Base-by-base conservation (phyloP, 2,329 filamentous ascomycete genomes). In the Hymenoscyphus infarciens region DNA sequence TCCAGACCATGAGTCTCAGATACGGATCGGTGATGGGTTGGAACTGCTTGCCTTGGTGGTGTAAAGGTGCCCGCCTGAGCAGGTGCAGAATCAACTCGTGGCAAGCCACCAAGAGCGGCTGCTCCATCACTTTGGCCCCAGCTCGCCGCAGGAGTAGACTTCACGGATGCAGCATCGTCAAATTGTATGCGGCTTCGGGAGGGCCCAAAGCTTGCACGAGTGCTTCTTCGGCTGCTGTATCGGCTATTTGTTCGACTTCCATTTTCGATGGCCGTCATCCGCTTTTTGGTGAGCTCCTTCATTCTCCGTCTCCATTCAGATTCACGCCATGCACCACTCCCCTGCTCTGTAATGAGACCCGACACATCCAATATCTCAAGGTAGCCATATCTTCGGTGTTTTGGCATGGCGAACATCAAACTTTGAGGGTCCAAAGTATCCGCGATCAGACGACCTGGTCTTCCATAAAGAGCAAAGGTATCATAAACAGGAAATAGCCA, bases 391-490 rank as follows among this genome's bases (percentile, higher is more conserved):
- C 90, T 85, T 60, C 88, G 87, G 69, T 95, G 87, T 70, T 90
- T 91, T 0, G 95, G 94, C 88, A 99, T 96, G 5, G 93, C 95
- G 75, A 98, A 99, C 95, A 99, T 99, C 67, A 99, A 82, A 62
- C 95, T 96, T 55, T 92, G 86, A 3, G 90, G 82, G 75, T 98
- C 93, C 54, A 93, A 83, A 0, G 90, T 88, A 73, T 96, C 96
- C 2, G 95, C 92, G 38, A 97, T 87, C 54, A 99, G 81, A 65
- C 91, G 87, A 31, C 86, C 90, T 0, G 95, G 95, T 25, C 95
- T 89, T 31, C 95, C 95, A 71, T 99, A 99, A 1, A 99, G 81
- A 45, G 83, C 87, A 75, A 97, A 99, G 0, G 91, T 91, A 74
- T 99, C 95, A 81, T 91, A 99, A 0, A 92, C 91, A 0, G 95